A percentile compares a stretch with the other conserved stretches of the same genome.
Conservation (phyloP, 805 yeast genomes). For the Candida stauntonica region DNA sequence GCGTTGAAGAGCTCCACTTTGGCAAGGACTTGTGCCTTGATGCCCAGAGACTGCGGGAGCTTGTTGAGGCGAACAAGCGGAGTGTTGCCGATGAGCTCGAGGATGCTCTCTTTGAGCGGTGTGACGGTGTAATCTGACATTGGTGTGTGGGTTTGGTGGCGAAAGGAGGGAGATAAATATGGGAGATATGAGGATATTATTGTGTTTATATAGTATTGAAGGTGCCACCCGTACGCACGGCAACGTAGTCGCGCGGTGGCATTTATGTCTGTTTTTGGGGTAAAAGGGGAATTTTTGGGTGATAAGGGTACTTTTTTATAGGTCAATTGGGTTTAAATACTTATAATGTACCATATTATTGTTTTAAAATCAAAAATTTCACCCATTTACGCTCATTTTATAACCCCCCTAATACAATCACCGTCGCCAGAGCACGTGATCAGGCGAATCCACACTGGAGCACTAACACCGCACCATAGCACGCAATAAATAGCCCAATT, state of each 20-base stretch:
- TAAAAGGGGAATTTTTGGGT: background rate
- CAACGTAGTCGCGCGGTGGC: background rate
- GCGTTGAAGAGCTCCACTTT: conserved; percentile 82
- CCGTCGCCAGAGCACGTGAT: no score
- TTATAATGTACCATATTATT: no score
- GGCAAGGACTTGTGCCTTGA: conserved; percentile 67
- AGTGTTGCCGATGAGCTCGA: conserved; percentile 82
- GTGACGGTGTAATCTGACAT: conserved; percentile 2
- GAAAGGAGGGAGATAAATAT: background rate
- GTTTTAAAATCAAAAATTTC: no score
- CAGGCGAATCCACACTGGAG: no score
- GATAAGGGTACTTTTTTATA: background rate
- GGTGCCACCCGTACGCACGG: background rate
- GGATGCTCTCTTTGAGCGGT: conserved; percentile 31
- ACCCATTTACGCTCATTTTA: no score
- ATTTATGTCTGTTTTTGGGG: background rate
- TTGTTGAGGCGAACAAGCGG: conserved; percentile 72
- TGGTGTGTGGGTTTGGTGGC: background rate
- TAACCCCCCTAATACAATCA: no score
- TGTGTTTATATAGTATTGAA: background rate
- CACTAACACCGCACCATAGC: no score
- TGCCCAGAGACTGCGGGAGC: conserved; percentile 71
- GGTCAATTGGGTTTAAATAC: no score
- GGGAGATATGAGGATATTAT: background rate
- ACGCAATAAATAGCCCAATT: no score